Percentiles rank a stretch among this genome's conserved stretches.
These are phyloP conservation scores for Santalum album DNA, from an alignment of 164 flowering plant genomes.

Conservation along the genomic window DNA sequence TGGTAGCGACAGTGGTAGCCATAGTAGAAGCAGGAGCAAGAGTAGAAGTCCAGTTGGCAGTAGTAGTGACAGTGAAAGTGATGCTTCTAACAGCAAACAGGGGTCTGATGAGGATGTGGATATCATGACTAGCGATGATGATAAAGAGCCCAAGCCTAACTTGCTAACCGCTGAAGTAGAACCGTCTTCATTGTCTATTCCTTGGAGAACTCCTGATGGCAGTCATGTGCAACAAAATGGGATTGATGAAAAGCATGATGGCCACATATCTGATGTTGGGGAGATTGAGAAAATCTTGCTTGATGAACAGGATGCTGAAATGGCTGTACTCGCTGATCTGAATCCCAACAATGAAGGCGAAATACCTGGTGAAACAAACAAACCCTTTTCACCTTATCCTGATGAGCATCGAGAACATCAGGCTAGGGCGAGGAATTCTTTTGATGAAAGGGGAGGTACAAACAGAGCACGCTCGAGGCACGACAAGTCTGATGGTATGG, in stretches of 20 bases:
- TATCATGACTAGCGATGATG: slow-evolving; percentile 83
- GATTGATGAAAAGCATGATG: slow-evolving; percentile 28
- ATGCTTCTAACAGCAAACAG: slow-evolving; percentile 82
- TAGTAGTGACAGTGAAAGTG: slow-evolving; percentile 90
- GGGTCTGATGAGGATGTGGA: slow-evolving; percentile 93
- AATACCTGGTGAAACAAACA: slow-evolving; percentile 22
- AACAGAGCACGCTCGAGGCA: slow-evolving; percentile 19
- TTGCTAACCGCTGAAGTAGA: slow-evolving; percentile 23
- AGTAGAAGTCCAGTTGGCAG: slow-evolving; percentile 66
- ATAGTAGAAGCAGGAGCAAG: slow-evolving; percentile 36
- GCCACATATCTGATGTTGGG: slow-evolving; percentile 26
- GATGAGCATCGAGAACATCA: slow-evolving; percentile 27
- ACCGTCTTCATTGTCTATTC: slow-evolving; percentile 20
- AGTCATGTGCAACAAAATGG: slow-evolving; percentile 24
- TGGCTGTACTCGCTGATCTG: slow-evolving; percentile 17
- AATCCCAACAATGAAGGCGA: slow-evolving; percentile 18
- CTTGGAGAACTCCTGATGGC: slow-evolving; percentile 25
- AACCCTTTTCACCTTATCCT: slow-evolving; percentile 19
- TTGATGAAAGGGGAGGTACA: slow-evolving; percentile 23
- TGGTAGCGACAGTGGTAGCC: slow-evolving; percentile 56
- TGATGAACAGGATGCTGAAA: slow-evolving; percentile 29
- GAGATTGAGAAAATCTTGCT: slow-evolving; percentile 31
- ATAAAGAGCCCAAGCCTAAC: slow-evolving; percentile 45
- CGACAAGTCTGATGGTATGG: slow-evolving; percentile 32
- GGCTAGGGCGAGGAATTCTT: slow-evolving; percentile 19